These are phyloP conservation scores for Magnusiomyces tetraspermus DNA, from an alignment of 1,139 yeast species.

Conservation along the genomic window DNA sequence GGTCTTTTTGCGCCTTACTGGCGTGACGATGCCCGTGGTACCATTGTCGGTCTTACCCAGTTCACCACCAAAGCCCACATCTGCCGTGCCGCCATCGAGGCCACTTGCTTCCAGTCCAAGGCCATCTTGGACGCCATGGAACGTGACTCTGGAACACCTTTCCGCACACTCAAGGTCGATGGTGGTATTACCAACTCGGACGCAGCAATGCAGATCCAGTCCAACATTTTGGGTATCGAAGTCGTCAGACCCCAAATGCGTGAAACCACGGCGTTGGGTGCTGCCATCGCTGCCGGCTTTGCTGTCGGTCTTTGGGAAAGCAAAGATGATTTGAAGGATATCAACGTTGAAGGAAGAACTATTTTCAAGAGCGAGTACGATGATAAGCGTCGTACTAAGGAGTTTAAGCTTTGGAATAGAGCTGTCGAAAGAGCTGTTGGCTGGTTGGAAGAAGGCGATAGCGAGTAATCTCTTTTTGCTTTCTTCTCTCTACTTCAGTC, in stretches of 20 bases:
- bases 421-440: constrained; percentile 71
- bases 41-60: constrained; percentile 87
- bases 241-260: constrained; percentile 73
- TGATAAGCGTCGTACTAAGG: constrained; percentile 51
- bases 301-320: constrained; percentile 70
- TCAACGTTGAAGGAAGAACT: constrained; percentile 33
- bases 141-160: constrained; percentile 58
- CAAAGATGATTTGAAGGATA: constrained; percentile 50
- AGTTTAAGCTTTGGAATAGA: constrained; percentile 72
- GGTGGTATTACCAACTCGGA: constrained; percentile 95
- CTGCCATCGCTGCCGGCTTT: constrained; percentile 91
- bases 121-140: constrained; percentile 90
- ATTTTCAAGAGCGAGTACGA: constrained; percentile 53
- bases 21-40: constrained; percentile 89
- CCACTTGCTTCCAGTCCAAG: constrained; percentile 88
- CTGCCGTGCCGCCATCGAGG: constrained; percentile 91
- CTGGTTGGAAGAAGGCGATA: constrained; percentile 44
- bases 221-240: constrained; percentile 77
- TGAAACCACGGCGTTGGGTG: constrained; percentile 94
- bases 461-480: not conserved
- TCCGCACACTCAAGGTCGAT: constrained; percentile 55
- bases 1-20: constrained; percentile 95
- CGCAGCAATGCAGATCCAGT: constrained; percentile 89
- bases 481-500: not conserved
- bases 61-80: constrained; percentile 80